phyloP scores from a whole-genome alignment of 2,329 filamentous ascomycete genomes.

The Plectosphaerella cucumerina region DNA sequence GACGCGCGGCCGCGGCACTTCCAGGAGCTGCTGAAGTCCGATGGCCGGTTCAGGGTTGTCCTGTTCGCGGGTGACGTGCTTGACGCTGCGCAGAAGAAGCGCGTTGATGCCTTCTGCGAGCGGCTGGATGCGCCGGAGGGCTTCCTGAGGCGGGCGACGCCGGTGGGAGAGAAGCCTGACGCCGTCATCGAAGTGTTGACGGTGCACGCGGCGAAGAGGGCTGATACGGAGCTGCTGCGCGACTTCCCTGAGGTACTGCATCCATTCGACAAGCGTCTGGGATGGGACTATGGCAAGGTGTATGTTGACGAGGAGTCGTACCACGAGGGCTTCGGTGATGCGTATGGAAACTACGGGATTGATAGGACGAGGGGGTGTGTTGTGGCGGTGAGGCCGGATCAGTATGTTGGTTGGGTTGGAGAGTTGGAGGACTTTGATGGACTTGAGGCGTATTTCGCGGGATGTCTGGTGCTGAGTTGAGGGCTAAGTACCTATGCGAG shows the following conservation, averaged over 20 bases:
- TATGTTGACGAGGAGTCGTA: slow-evolving; percentile 51
- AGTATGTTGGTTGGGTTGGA: slow-evolving; percentile 51
- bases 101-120: slow-evolving; percentile 43
- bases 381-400: slow-evolving; percentile 61
- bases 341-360: slow-evolving; percentile 56
- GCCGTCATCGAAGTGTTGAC: slow-evolving; percentile 48
- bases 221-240: slow-evolving; percentile 39
- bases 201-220: slow-evolving; percentile 50
- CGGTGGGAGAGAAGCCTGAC: slow-evolving; percentile 16
- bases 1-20: slow-evolving; percentile 54
- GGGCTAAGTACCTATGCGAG: neutral
- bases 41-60: slow-evolving; percentile 55
- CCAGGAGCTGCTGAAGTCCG: slow-evolving; percentile 49
- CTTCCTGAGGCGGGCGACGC: slow-evolving; percentile 22
- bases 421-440: slow-evolving; percentile 30
- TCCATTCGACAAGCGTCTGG: slow-evolving; percentile 38
- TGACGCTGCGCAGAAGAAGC: slow-evolving; percentile 32
- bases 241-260: slow-evolving; percentile 47
- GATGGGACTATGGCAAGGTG: slow-evolving; percentile 54
- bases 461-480: slow-evolving; percentile 16
- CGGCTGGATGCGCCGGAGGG: slow-evolving; percentile 23
- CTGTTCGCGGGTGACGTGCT: slow-evolving; percentile 59
- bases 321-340: slow-evolving; percentile 45
- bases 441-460: slow-evolving; percentile 28
- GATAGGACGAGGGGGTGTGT: slow-evolving; percentile 50